Evolutionary conservation across 2,329 filamentous ascomycete species (phyloP), one percentile per base, ranked within the genome.

Genomic region (Calonectria fujianensis): DNA sequence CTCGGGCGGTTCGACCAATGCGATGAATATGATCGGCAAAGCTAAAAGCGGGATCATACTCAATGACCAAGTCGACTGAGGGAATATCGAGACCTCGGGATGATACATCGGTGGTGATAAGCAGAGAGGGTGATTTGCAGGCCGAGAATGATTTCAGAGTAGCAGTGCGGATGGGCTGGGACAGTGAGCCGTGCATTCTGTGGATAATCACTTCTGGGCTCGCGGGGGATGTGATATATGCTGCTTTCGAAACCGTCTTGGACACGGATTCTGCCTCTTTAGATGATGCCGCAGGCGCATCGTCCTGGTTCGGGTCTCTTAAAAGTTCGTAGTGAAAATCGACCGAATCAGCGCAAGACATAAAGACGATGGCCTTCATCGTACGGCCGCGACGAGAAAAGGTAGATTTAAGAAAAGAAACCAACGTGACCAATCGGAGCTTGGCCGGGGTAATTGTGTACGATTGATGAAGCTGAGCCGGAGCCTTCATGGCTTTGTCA

Each of bases 331-430:
- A 98, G 84, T 98, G 96, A 81, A 98, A 99, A 83, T 99, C 96
- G 74, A 98, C 97, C 1, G 95, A 97, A 84, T 99, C 97, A 27
- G 97, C 96, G 82, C 97, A 99, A 14, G 96, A 98, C 64, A 99
- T 94, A 86, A 99, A 99, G 45, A 99, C 90, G 75, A 99, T 98
- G 29, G 94, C 95, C 85, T 99, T 98, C 95, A 98, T 98, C 24
- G 98, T 94, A 1, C 95, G 95, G 0, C 96, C 96, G 84, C 94
- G 95, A 24, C 96, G 91, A 72, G 95, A 93, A 84, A 99, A 98
- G 0, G 96, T 93, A 24, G 95, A 93, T 83, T 96, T 97, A 72
- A 99, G 88, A 39, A 96, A 91, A 0, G 95, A 94, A 32, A 96
- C 92, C 27, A 99, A 89, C 0, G 96, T 96, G 4, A 99, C 96